Evolutionary conservation across 495 filamentous ascomycete genomes (phyloP), one percentile per base, ranked within the genome.

Genomic region (Tuber melanosporum): DNA sequence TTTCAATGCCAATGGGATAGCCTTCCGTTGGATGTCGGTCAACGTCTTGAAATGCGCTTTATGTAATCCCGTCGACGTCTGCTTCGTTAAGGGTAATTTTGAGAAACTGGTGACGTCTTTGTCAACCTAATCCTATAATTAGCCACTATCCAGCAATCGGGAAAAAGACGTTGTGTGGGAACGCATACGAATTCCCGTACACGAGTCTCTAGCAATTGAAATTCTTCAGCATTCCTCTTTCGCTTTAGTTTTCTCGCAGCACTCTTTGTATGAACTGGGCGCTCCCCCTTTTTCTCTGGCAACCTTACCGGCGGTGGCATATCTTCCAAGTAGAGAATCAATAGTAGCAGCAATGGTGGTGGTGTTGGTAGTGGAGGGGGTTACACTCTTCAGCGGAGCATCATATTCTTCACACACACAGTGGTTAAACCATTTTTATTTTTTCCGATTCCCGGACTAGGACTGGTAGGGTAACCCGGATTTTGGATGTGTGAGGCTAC

Each of bases 11-110:
- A 92, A 87, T 10, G 91, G 92, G 80, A 99, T 91, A 32, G 94
- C 93, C 84, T 91, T 91, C 49, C 90, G 89, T 85, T 99, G 95
- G 80, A 99, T 94, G 77, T 97, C 94, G 57, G 96, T 99, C 72
- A 98, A 86, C 22, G 88, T 90, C 83, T 94, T 92, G 87, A 93
- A 99, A 83, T 97, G 93, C 10, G 91, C 93, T n/a, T 91, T 87
- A 75, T 93, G 87, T 46, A 99, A 89, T 41, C 96, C 95, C 15
- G 87, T 87, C 14, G 90, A 86, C 3, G 95, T 98, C n/a, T 92
- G 89, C 75, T 91, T 88, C 62, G 95, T 98, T 74, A 99, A 88
- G 44, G 95, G 96, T 2, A 99, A 87, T 78, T 95, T 90, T 78
- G 91, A 87, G 84, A 97, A 97, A 57, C 46, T 62, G 6, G 76